These are phyloP conservation scores for Phalaenopsis hybrid DNA, from an alignment of 116 monocot genomes.

Conservation along the genomic window DNA sequence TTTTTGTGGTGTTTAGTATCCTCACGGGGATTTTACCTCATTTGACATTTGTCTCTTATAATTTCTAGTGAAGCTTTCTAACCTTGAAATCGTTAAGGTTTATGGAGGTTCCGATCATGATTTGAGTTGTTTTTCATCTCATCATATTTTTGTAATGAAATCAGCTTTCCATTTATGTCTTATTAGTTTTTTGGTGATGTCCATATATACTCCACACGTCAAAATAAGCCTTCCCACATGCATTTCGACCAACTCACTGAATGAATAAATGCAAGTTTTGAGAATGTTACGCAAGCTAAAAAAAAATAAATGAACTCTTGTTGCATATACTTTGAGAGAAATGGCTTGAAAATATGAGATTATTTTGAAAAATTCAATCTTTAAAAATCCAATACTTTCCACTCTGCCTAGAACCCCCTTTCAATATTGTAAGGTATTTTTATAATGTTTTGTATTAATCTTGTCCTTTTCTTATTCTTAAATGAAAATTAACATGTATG, in stretches of 20 bases:
- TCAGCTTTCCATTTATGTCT: too few species aligned
- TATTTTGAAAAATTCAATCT: too few species aligned
- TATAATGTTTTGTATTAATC: background rate
- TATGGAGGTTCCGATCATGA: background rate
- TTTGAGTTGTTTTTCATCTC: background rate
- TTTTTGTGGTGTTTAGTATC: background rate
- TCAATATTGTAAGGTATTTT: background rate
- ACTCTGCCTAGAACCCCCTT: background rate
- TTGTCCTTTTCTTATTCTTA: background rate
- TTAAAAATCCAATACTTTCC: too few species aligned
- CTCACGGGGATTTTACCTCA: background rate
- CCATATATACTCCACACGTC: too few species aligned
- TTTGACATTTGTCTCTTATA: background rate
- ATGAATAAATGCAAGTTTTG: too few species aligned
- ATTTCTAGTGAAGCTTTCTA: background rate
- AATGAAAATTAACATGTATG: background rate
- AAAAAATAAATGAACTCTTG: too few species aligned
- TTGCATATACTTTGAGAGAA: too few species aligned
- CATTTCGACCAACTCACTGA: too few species aligned
- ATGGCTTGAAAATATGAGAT: too few species aligned
- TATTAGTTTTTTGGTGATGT: too few species aligned
- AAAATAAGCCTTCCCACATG: too few species aligned
- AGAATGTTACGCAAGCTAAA: too few species aligned
- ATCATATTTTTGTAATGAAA: background rate
- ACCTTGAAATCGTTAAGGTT: background rate